Conservation (phyloP, 805 yeast species). For the Metschnikowia noctiluminum region DNA sequence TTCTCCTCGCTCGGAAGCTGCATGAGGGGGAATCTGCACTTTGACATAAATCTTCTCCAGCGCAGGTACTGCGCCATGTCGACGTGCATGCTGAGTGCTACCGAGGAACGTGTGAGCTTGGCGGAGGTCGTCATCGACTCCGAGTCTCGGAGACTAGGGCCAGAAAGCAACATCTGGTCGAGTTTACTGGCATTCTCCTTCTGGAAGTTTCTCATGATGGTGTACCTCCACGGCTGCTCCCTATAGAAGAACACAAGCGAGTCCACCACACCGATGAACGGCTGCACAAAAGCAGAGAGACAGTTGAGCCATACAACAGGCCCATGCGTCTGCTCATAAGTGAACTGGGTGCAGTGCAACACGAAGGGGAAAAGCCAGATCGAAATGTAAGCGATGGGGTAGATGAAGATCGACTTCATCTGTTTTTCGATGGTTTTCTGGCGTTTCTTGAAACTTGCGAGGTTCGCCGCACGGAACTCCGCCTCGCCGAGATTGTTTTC, state of each 20-base stretch:
- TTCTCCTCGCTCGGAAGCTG: conserved; percentile 40
- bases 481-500: conserved; percentile 27
- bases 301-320: conserved; percentile 62
- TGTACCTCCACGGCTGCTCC: conserved; percentile 74
- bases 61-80: conserved; percentile 27
- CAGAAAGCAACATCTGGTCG: conserved; percentile 15
- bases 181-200: conserved; percentile 30
- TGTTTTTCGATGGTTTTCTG: conserved; percentile 70
- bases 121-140: conserved; percentile 29
- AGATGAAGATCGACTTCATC: conserved; percentile 74
- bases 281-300: conserved; percentile 73
- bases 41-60: conserved; percentile 41
- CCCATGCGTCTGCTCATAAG: conserved; percentile 44
- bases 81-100: conserved; percentile 28
- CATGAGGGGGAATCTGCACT: conserved; percentile 43
- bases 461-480: conserved; percentile 55
- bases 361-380: conserved; percentile 82
- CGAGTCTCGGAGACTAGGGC: conserved; percentile 11
- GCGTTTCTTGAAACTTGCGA: conserved; percentile 58
- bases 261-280: conserved; percentile 77
- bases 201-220: conserved; percentile 38
- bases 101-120: conserved; percentile 23
- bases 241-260: conserved; percentile 69
- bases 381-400: conserved; percentile 77
- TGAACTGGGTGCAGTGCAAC: conserved; percentile 55